Percentiles rank a stretch among this genome's conserved stretches.
These are phyloP conservation scores for Cystobasidium tubakii DNA, from an alignment of 768 basidiomycete species.

Conservation along the genomic window DNA sequence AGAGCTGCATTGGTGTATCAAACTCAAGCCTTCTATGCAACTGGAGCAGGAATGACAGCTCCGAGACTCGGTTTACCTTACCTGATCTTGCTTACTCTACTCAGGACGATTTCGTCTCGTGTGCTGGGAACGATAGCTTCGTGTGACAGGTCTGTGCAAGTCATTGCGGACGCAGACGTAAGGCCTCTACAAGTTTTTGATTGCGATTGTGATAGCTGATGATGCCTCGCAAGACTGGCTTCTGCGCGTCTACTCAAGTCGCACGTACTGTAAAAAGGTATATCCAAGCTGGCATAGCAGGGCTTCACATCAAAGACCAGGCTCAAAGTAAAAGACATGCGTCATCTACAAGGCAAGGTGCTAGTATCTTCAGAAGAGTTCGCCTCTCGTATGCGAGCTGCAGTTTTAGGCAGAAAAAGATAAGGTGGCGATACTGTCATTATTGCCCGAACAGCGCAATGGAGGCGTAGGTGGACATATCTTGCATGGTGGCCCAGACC, in stretches of 20 bases:
- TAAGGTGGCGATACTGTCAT: slow-evolving; percentile 12
- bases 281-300: neutral
- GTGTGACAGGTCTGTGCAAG: neutral
- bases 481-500: neutral
- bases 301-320: slow-evolving; percentile 23
- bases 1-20: neutral
- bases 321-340: neutral
- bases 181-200: no score
- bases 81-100: neutral
- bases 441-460: slow-evolving; percentile 15
- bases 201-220: neutral
- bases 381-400: slow-evolving; percentile 13
- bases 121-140: slow-evolving; percentile 7
- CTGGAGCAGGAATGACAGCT: neutral
- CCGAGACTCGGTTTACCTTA: neutral
- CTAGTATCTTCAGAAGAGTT: slow-evolving; percentile 1
- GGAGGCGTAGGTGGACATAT: neutral
- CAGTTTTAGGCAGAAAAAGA: neutral
- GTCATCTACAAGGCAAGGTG: slow-evolving; percentile 10
- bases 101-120: neutral
- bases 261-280: neutral
- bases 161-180: neutral
- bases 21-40: neutral
- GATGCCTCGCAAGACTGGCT: neutral
- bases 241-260: neutral